Evolutionary conservation across 169 alveolate species (phyloP), one percentile per base, ranked within the genome.

Genomic region (Besnoitia besnoiti): DNA sequence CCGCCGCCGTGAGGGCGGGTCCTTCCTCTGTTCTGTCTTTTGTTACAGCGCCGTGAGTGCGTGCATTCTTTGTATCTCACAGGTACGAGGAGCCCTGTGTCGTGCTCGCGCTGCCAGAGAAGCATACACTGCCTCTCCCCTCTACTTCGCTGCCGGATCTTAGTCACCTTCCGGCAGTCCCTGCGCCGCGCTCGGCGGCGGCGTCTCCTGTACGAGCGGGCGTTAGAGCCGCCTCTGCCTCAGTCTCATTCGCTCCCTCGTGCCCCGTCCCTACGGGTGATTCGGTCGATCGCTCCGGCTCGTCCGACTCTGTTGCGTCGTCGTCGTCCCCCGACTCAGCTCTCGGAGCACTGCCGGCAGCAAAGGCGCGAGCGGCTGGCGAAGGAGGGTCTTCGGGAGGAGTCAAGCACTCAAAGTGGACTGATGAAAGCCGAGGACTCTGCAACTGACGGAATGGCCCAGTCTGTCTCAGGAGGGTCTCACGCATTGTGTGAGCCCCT

Each of bases 71-170:
- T 16, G 24, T 67, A 16, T 42, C 59, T 0, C 59, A 7, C 87
- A 77, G 87, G 87, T 77, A 77, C 87, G 87, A 77, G 61, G 87
- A 39, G n/a, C 59, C 87, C 42, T 77, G 61, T 30, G 87, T 77
- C 37, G 14, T 35, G 30, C 61, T 77, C 59, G 30, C 37, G 10
- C 40, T 77, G 87, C 87, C 87, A 8, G 59, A 37, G 35, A 27
- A 27, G 12, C 59, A 42, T 37, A 77, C 87, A 39, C 8, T 77
- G 55, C 87, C 59, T 39, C 82, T 73, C 46, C 82, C 82, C 44
- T 37, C 82, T 1, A 37, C 82, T 21, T 24, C 46, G 44, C 47
- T 16, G 47, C 40, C 39, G 44, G 16, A 27, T 0, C 82, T 42
- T 24, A 3, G n/a, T n/a, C 27, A 4, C n/a, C 47, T 8, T n/a